Evolutionary conservation across 192 early-diverging fungal species (phyloP), one percentile per base, ranked within the genome.

Genomic region (Phycomyces blakesleeanus): DNA sequence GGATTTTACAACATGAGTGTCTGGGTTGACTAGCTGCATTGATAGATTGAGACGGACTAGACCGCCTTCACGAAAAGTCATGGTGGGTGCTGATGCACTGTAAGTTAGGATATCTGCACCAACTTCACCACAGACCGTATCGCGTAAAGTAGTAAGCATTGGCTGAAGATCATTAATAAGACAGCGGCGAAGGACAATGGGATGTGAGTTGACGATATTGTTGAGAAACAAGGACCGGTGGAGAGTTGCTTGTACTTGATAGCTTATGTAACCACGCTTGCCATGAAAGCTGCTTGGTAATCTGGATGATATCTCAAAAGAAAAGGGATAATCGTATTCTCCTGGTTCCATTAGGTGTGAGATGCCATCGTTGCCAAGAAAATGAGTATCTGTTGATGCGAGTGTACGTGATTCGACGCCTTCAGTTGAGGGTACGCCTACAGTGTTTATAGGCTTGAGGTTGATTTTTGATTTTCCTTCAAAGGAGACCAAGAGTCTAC

Each of bases 241-340:
- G 16, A 81, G 52, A 7, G 63, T 57, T 10, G 73, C 67, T 1
- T 66, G 63, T 15, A 81, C 55, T 29, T 70, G 72, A 44, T 81
- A 81, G 5, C 74, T 67, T 21, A 81, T 74, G 15, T 75, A 78
- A 7, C 79, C 79, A 56, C 73, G 72, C 51, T 74, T 81, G 20
- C 76, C 76, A 27, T 66, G 63, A 55, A 76, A 81, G 3, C 71
- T 74, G 9, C 76, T 71, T 9, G 79, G 79, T 14, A 81, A 37
- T 0, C 71, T 61, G 25, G 64, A 47, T 12, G 71, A 65, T 14
- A 72, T 39, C 14, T 72, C 64, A 25, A 72, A 63, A 7, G 18
- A 27, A n/a, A 72, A 72, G 1, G 52, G 61, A 34, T 72, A 66
- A 7, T 47, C 44, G 50, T 72, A 51, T 18, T 63, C 54, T 15